phyloP scores from a whole-genome alignment of 148 eudicot species.

The Persicaria tinctoria region DNA sequence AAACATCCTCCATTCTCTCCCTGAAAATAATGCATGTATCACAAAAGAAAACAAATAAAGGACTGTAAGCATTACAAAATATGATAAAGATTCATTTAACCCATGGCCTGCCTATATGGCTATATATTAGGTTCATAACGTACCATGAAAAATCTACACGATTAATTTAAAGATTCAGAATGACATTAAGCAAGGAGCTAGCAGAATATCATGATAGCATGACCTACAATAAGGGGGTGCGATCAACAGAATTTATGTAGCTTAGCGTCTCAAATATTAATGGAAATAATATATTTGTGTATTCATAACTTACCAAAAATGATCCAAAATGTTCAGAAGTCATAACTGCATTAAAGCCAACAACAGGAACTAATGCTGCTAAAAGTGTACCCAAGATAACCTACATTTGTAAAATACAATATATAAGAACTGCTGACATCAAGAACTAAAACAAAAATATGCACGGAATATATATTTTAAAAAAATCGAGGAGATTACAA shows the following conservation, averaged over 20 bases:
- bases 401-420: conserved; percentile 35
- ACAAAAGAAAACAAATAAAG: not conserved
- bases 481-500: not conserved
- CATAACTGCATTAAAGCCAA: conserved; percentile 95
- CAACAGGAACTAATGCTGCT: conserved; percentile 97
- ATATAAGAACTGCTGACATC: not conserved
- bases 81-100: not conserved
- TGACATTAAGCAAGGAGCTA: not conserved
- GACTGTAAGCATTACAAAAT: not conserved
- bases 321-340: conserved; percentile 99
- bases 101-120: conserved; percentile 1
- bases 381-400: conserved; percentile 88
- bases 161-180: not conserved
- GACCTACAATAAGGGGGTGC: not conserved
- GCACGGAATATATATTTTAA: not conserved
- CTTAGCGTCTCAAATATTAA: not conserved
- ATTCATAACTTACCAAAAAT: conserved; percentile 59
- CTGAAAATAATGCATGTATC: not conserved
- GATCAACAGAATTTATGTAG: too few relatives aligned
- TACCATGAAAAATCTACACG: not conserved
- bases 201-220: not conserved
- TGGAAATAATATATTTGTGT: not conserved
- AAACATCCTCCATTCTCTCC: not conserved
- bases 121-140: not conserved
- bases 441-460: not conserved